A percentile compares a stretch with the other conserved stretches of the same genome.
Evolutionary conservation across 306 rosid genomes (phyloP).

Genomic region (Myrica gale): DNA sequence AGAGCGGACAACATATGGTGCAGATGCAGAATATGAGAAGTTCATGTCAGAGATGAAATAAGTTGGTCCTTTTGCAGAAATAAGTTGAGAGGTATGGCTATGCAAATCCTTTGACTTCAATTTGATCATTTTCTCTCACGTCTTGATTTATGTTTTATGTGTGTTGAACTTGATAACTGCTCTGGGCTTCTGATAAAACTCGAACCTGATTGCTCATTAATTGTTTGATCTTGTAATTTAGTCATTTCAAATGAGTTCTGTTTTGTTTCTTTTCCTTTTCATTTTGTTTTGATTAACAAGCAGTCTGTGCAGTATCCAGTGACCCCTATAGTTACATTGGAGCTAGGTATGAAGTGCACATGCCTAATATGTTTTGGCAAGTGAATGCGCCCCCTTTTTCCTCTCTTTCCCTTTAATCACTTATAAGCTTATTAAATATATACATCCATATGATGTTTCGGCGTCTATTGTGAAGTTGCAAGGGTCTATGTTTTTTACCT

Average conservation of each 20-base stretch:
- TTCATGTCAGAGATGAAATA: slow-evolving; percentile 99
- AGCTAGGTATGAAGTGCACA: not conserved
- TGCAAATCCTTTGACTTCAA: slow-evolving; percentile 14
- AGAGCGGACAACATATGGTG: slow-evolving; percentile 59
- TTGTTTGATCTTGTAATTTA: not conserved
- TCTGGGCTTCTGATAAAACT: slow-evolving; percentile 15
- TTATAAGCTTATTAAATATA: not conserved
- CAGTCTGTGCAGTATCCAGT: slow-evolving; percentile 15
- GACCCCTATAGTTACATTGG: slow-evolving; percentile 1
- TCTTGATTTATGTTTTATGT: not conserved
- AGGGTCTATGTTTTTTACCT: too few species aligned
- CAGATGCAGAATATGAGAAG: slow-evolving; percentile 91
- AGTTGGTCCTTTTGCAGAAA: slow-evolving; percentile 28
- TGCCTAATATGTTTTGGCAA: not conserved
- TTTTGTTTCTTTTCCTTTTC: slow-evolving; percentile 13
- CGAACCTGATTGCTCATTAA: slow-evolving; percentile 3
- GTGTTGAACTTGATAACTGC: slow-evolving; percentile 14
- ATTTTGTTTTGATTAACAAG: slow-evolving; percentile 3
- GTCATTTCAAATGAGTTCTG: not conserved
- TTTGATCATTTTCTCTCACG: not conserved
- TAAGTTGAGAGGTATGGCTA: slow-evolving; percentile 12
- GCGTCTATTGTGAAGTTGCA: too few species aligned
- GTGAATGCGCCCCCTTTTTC: not conserved
- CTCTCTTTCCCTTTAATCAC: too few species aligned
- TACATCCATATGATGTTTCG: too few species aligned